A percentile compares a stretch with the other conserved stretches of the same genome.
Evolutionary conservation across 768 basidiomycete genomes (phyloP).

Genomic region (Amanita molliuscula): DNA sequence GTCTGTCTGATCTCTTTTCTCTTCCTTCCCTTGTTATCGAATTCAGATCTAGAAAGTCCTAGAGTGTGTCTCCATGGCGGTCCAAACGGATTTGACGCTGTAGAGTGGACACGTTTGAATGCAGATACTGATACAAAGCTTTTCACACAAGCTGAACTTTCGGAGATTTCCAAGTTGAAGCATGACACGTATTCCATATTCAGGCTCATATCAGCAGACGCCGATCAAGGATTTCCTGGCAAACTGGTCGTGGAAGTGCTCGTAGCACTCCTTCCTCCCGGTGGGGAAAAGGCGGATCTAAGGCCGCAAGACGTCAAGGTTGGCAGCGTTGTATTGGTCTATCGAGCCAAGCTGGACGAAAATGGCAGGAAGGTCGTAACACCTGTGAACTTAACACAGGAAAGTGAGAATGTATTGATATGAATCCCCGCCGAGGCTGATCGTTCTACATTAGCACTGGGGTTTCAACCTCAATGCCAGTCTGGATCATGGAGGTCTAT

Average conservation of each 20-base stretch:
- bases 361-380: constrained; percentile 40
- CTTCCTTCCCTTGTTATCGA: not conserved
- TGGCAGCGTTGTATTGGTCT: constrained; percentile 57
- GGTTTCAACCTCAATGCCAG: constrained; percentile 76
- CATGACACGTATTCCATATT: constrained; percentile 38
- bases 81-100: constrained; percentile 50
- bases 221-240: constrained; percentile 67
- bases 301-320: constrained; percentile 1
- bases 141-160: constrained; percentile 46
- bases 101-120: constrained; percentile 39
- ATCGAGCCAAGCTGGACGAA: constrained; percentile 56
- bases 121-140: constrained; percentile 31
- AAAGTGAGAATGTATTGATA: constrained; percentile 16
- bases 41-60: constrained; percentile 26
- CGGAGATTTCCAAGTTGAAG: constrained; percentile 25
- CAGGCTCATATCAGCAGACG: constrained; percentile 45
- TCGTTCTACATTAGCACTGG: constrained; percentile 46
- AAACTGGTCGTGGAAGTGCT: constrained; percentile 49
- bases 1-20: constrained; percentile 14
- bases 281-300: constrained; percentile 26
- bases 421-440: constrained; percentile 1
- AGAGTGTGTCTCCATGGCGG: constrained; percentile 68
- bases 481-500: constrained; percentile 30
- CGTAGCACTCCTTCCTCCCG: constrained; percentile 35
- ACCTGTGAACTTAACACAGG: constrained; percentile 71